phyloP scores from a whole-genome alignment of 352 stramenopile genomes.

The Phytophthora sp. region DNA sequence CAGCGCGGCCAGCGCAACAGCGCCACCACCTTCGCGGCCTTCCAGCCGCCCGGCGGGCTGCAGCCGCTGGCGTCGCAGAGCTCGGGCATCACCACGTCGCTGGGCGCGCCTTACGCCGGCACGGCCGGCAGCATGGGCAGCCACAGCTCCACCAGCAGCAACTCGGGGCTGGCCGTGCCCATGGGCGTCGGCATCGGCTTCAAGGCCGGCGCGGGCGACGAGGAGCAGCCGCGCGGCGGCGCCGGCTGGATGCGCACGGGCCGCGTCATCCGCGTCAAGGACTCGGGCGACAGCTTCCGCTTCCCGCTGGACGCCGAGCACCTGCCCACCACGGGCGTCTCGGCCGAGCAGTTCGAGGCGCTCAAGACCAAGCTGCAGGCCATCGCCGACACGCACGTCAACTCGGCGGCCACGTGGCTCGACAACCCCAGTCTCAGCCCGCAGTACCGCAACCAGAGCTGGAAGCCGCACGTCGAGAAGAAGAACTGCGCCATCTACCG shows the following conservation, averaged over 20 bases:
- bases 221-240: constrained; percentile 49
- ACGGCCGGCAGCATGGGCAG: constrained; percentile 34
- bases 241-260: constrained; percentile 72
- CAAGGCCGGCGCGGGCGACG: constrained; percentile 24
- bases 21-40: constrained; percentile 40
- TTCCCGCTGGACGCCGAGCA: constrained; percentile 74
- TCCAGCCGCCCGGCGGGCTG: constrained; percentile 35
- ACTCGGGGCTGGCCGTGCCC: constrained; percentile 24
- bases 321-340: constrained; percentile 49
- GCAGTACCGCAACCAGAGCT: constrained; percentile 60
- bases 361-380: constrained; percentile 38
- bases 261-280: constrained; percentile 73
- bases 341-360: constrained; percentile 32
- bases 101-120: constrained; percentile 26
- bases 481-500: constrained; percentile 79
- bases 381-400: constrained; percentile 50
- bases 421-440: constrained; percentile 71
- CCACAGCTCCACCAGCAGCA: constrained; percentile 32
- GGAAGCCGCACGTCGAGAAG: constrained; percentile 74
- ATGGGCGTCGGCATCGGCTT: constrained; percentile 37
- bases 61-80: constrained; percentile 24
- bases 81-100: constrained; percentile 13
- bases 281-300: constrained; percentile 71
- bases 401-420: constrained; percentile 60
- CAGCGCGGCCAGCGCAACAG: constrained; percentile 43